Percentiles rank a stretch among this genome's conserved stretches.
These are phyloP conservation scores for Juncus inflexus DNA, from an alignment of 176 grass and related monocot genomes.

Conservation along the genomic window DNA sequence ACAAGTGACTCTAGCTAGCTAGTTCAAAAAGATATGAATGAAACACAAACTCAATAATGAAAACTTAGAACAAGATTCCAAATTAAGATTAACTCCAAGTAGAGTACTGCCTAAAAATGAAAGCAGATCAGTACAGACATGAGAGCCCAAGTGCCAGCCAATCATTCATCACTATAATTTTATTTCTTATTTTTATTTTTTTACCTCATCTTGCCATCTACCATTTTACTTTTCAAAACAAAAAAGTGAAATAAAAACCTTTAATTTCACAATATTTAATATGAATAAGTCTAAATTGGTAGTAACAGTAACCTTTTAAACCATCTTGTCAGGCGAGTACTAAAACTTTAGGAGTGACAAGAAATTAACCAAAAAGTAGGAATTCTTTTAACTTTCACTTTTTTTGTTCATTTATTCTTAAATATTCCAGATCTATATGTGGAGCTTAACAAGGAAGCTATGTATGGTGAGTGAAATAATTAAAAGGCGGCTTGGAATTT, in stretches of 20 bases:
- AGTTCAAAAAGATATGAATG: too few relatives aligned
- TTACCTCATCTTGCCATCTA: constrained; percentile 25
- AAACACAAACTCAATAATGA: neutral
- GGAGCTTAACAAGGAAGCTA: constrained; percentile 31
- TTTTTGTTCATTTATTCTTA: neutral
- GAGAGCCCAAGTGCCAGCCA: constrained; percentile 35
- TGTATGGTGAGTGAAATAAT: constrained; percentile 7
- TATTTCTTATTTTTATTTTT: neutral
- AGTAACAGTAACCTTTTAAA: neutral
- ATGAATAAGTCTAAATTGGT: neutral
- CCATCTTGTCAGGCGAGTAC: constrained; percentile 16
- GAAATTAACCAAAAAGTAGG: constrained; percentile 22
- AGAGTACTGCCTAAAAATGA: constrained; percentile 43
- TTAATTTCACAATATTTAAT: too few relatives aligned
- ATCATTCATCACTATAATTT: constrained; percentile 6
- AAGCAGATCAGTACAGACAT: constrained; percentile 28
- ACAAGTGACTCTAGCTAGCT: too few relatives aligned
- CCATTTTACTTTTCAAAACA: neutral
- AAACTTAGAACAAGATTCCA: constrained; percentile 13
- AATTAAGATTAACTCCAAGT: constrained; percentile 20
- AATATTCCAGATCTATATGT: constrained; percentile 1
- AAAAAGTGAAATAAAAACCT: too few relatives aligned
- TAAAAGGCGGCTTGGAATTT: constrained; percentile 16
- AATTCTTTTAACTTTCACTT: constrained; percentile 11
- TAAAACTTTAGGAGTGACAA: constrained; percentile 22